Base-by-base conservation (phyloP, 306 rosid species). In the Casuarina cunninghamiana region DNA sequence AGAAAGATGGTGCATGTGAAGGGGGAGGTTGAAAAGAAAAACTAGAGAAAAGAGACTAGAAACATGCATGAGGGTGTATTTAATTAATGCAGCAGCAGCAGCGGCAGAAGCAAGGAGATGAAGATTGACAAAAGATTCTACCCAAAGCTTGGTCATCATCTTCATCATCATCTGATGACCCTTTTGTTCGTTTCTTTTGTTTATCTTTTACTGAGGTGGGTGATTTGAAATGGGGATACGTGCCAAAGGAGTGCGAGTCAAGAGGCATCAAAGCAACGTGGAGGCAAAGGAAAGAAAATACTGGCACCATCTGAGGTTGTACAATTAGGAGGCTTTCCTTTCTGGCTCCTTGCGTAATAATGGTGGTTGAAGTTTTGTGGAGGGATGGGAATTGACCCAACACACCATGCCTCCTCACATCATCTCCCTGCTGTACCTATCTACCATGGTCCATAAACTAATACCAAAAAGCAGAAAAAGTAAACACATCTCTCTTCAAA, bases 261-360 rank as follows among this genome's bases (percentile, higher is more conserved):
- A 78, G 51, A 43, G 49, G 17, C 70, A 69, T 12, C 78, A 78
- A 74, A 78, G 85, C 75, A 84, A 86, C 83, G 85, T 83, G 83
- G 79, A 84, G 75, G 88, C 70, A 69, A 83, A 88, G 82, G 62
- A 84, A 87, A 82, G 41, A 38, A 80, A 86, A 81, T 49, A 75
- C 78, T 75, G 86, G 80, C 89, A 72, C 85, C 84, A 84, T 84
- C 75, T 80, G 82, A 50, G 45, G 79, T 66, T 73, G 51, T 76
- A 72, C 75, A 72, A 50, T 43, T 26, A 35, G 50, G 54, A 68
- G 62, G 37, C 75, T 49, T 72, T 74, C 43, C 43, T 78, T 39
- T 15, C 46, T 53, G 16, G 66, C 69, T 37, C 66, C 37, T 60
- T 72, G 72, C 63, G 19, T 69, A 76, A 13, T 62, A 75, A 63